Conservation (phyloP, 345 rosid genomes). For the Arabis hirsuta region DNA sequence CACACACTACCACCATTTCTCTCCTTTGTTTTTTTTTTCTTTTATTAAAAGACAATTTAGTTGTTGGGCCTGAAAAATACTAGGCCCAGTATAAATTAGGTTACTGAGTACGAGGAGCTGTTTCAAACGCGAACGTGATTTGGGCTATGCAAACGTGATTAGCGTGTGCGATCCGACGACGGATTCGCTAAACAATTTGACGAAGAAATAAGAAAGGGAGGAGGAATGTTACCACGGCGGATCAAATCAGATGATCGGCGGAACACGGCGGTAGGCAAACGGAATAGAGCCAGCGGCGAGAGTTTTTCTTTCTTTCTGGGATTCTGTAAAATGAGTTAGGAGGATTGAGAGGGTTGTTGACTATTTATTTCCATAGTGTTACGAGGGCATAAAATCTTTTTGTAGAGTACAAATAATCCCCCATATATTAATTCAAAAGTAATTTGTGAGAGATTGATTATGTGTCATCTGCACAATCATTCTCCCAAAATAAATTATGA, state of each 20-base stretch:
- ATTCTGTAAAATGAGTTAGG: too few relatives aligned
- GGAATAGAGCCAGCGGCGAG: too few relatives aligned
- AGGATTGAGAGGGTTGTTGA: too few relatives aligned
- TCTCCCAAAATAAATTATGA: too few relatives aligned
- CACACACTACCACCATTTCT: neutral
- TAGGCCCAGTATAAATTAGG: slow-evolving; percentile 26
- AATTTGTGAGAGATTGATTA: too few relatives aligned
- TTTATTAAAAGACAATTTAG: neutral
- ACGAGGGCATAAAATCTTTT: too few relatives aligned
- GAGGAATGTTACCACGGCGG: slow-evolving; percentile 12
- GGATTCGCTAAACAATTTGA: neutral
- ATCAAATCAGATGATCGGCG: neutral
- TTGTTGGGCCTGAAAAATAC: slow-evolving; percentile 12
- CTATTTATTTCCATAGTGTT: too few relatives aligned
- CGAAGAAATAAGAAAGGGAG: neutral
- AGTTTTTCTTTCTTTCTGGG: too few relatives aligned
- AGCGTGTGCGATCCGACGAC: too few relatives aligned
- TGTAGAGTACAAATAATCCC: too few relatives aligned
- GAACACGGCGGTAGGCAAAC: neutral
- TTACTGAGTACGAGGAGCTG: neutral
- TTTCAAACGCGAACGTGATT: slow-evolving; percentile 6
- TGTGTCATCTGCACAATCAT: too few relatives aligned
- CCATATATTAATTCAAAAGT: too few relatives aligned
- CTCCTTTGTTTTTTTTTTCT: neutral
- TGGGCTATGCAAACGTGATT: neutral